Evolutionary conservation across 2,329 filamentous ascomycete species (phyloP).

Genomic region (Monilinia aucupariae): DNA sequence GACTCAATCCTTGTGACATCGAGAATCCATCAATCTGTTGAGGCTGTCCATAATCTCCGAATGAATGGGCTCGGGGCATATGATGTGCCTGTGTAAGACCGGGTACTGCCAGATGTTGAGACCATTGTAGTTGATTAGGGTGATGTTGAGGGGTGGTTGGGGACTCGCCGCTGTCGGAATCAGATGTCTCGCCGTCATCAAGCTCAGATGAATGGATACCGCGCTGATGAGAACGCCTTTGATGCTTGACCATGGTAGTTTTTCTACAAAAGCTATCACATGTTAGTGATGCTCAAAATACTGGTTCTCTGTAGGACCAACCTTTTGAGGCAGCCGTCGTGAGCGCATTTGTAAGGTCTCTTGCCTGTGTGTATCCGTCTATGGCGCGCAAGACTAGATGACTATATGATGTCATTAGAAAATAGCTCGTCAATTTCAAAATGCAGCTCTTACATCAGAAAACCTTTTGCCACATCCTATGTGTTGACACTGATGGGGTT

Average conservation of each 20-base stretch:
- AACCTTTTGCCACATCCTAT: conserved; percentile 63
- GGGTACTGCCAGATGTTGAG: conserved; percentile 40
- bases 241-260: conserved; percentile 66
- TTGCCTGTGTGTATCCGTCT: conserved; percentile 69
- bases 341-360: conserved; percentile 58
- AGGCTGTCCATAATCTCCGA: conserved; percentile 46
- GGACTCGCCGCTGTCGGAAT: conserved; percentile 45
- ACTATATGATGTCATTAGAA: conserved; percentile 28
- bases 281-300: conserved; percentile 19
- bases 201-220: conserved; percentile 49
- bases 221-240: conserved; percentile 56
- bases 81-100: conserved; percentile 30
- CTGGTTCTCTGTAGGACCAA: conserved; percentile 19
- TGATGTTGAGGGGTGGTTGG: conserved; percentile 52
- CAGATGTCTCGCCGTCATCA: conserved; percentile 36
- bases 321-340: conserved; percentile 38
- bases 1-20: conserved; percentile 38
- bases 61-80: conserved; percentile 48
- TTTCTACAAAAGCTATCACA: conserved; percentile 60
- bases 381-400: conserved; percentile 42
- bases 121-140: conserved; percentile 46
- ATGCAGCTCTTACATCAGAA: conserved; percentile 47
- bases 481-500: conserved; percentile 63
- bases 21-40: conserved; percentile 38
- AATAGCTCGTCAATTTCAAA: neutral